Base-by-base conservation (phyloP, 371 early-diverging fungal genomes). In the Mortierella polycephala region DNA sequence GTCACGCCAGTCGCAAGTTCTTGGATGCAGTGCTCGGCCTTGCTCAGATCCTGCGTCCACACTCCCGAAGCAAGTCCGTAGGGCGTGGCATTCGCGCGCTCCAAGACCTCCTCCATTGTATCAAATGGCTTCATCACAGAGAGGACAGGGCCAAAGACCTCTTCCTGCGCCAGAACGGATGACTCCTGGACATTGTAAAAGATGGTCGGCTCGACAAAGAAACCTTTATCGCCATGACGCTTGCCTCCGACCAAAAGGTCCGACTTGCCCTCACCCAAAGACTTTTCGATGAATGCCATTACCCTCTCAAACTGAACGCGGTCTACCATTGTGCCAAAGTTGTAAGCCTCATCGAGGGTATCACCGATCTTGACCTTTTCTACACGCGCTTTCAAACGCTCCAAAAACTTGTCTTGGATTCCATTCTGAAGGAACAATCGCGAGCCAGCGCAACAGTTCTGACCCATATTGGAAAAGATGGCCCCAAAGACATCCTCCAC, bases 101-200 rank as follows among this genome's bases (percentile, higher is more conserved):
- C 87, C 40, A 96, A 83, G 6, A 89, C 96, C 65, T 96, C 96
- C 20, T 95, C 93, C 7, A 92, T 71, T 1, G 84, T 85, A 57
- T 85, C 86, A 76, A 96, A 96, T 41, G 91, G 91, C 63, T 85
- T 83, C 60, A 90, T 82, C 51, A 96, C 91, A 39, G 89, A 85
- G 12, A 93, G 88, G 6, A 97, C 96, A 0, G 98, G 98, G 3
- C 98, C 98, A 87, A 97, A 97, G 64, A 96, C 91, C 79, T 97
- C 98, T 65, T 96, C 93, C 42, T 84, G 85, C 75, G 92, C 92
- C 39, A 97, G 81, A 8, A 83, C 82, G 82, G 90, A 88, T 39
- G 76, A 75, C 52, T 93, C 90, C 6, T 81, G 64, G 54, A 94
- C 93, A 65, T 92, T 83, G 54, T 80, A 74, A 63, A 95, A 92